Evolutionary conservation across 345 rosid species (phyloP).

Genomic region (Raphanus raphanistrum): DNA sequence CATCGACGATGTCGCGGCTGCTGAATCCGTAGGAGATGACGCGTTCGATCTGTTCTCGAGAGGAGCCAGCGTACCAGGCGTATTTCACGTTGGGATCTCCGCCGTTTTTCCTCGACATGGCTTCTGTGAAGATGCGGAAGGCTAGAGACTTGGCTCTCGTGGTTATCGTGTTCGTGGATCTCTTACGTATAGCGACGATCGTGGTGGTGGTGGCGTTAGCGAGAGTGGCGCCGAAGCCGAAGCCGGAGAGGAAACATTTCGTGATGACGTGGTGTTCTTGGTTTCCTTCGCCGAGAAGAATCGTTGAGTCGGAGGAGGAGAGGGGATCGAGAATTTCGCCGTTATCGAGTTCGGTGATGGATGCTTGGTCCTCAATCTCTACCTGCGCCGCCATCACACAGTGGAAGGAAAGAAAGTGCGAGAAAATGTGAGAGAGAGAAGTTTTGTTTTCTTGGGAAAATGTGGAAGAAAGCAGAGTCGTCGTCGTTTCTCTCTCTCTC

Average conservation of each 20-base stretch:
- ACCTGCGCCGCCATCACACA: slow-evolving; percentile 33
- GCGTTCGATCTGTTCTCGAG: slow-evolving; percentile 33
- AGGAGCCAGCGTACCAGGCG: slow-evolving; percentile 46
- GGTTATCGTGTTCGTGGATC: slow-evolving; percentile 13
- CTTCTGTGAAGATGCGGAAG: slow-evolving; percentile 39
- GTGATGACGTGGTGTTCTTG: slow-evolving; percentile 14
- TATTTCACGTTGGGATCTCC: slow-evolving; percentile 42
- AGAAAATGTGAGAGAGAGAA: background rate
- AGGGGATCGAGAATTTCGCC: slow-evolving; percentile 30
- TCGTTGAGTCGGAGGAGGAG: slow-evolving; percentile 25
- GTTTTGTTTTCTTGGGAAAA: slow-evolving; percentile 31
- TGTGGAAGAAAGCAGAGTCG: slow-evolving; percentile 8
- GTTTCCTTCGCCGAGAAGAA: slow-evolving; percentile 37
- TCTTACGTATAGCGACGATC: slow-evolving; percentile 47
- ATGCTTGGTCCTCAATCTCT: slow-evolving; percentile 33
- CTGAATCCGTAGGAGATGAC: slow-evolving; percentile 47
- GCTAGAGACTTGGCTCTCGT: slow-evolving; percentile 37
- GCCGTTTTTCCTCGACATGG: slow-evolving; percentile 42
- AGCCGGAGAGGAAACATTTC: slow-evolving; percentile 33
- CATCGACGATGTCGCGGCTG: background rate
- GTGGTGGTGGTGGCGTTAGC: slow-evolving; percentile 30
- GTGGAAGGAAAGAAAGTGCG: background rate
- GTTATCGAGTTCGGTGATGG: slow-evolving; percentile 23
- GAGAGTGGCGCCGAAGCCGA: slow-evolving; percentile 29
- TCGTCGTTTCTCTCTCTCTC: background rate